Percentiles rank a stretch among this genome's conserved stretches.
Evolutionary conservation across 768 basidiomycete genomes (phyloP).

Genomic region (Sarcodon sp.): DNA sequence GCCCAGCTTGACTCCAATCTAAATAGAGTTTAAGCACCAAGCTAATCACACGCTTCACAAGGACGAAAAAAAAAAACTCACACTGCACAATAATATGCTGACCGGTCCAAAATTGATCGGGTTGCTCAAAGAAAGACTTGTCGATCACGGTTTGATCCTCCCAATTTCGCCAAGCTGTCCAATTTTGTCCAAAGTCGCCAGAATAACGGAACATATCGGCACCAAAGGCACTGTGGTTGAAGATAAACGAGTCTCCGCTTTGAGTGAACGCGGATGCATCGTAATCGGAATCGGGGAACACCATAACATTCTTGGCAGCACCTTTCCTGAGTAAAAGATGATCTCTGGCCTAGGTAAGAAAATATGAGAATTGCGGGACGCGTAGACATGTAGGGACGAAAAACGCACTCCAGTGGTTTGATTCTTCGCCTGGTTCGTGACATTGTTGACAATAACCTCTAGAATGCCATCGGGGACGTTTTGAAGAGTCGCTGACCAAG

Average conservation of each 20-base stretch:
- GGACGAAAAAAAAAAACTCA: conserved; percentile 22
- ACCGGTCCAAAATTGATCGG: conserved; percentile 60
- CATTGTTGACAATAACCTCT: conserved; percentile 53
- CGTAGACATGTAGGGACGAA: conserved; percentile 2
- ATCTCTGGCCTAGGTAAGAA: conserved; percentile 39
- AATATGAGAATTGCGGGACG: background rate
- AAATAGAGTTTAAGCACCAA: background rate
- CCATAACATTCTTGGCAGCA: conserved; percentile 57
- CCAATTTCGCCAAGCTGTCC: conserved; percentile 74
- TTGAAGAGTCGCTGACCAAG: conserved; percentile 62
- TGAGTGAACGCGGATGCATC: conserved; percentile 44
- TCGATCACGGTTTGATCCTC: conserved; percentile 61
- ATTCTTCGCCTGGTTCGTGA: conserved; percentile 25
- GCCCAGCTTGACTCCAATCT: conserved; percentile 71
- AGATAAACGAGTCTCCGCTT: conserved; percentile 53
- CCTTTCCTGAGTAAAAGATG: conserved; percentile 79
- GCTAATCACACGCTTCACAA: background rate
- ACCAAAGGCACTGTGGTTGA: conserved; percentile 74
- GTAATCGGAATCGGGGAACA: conserved; percentile 81
- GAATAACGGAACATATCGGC: conserved; percentile 85
- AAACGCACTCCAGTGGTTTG: conserved; percentile 43
- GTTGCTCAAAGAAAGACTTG: conserved; percentile 33
- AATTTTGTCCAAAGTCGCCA: conserved; percentile 74
- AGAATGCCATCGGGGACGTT: conserved; percentile 79
- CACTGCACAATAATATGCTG: conserved; percentile 86